Evolutionary conservation across 441 rosid genomes (phyloP).

Genomic region (Bocquillonia castaneifolia): DNA sequence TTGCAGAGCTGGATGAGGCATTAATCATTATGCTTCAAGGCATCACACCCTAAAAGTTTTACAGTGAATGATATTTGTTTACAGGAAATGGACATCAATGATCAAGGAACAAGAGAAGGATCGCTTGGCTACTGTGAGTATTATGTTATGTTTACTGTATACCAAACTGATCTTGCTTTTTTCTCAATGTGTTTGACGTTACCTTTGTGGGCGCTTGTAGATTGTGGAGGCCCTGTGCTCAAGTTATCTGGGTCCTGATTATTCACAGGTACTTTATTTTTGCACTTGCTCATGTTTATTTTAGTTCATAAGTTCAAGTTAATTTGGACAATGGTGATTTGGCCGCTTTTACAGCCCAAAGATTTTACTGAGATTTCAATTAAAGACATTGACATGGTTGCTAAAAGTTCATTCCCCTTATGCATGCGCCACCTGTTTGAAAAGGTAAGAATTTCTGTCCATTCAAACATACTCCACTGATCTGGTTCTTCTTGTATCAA

Average conservation of each 20-base stretch:
- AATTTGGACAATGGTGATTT: slow-evolving; percentile 12
- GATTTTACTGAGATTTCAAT: slow-evolving; percentile 70
- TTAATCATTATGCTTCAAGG: not conserved
- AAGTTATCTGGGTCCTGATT: slow-evolving; percentile 91
- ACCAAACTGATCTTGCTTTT: not conserved
- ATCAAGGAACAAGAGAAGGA: slow-evolving; percentile 76
- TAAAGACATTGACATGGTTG: slow-evolving; percentile 68
- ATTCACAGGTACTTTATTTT: slow-evolving; percentile 58
- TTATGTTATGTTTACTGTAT: slow-evolving; percentile 12
- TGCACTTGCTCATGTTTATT: slow-evolving; percentile 10
- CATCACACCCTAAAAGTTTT: not conserved
- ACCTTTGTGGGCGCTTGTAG: slow-evolving; percentile 32
- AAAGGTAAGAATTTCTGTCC: slow-evolving; percentile 42
- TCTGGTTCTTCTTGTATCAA: not conserved
- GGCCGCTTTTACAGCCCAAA: slow-evolving; percentile 47
- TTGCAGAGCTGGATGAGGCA: not conserved
- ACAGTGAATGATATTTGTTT: slow-evolving; percentile 10
- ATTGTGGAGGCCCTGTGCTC: slow-evolving; percentile 71
- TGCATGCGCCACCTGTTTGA: slow-evolving; percentile 81
- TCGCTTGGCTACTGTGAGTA: slow-evolving; percentile 74
- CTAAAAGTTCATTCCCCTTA: slow-evolving; percentile 82
- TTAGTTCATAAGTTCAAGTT: slow-evolving; percentile 13
- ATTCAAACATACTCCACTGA: not conserved
- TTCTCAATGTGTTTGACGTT: slow-evolving; percentile 5
- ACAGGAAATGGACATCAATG: slow-evolving; percentile 83